phyloP scores from a whole-genome alignment of 371 early-diverging fungal species.

The Rhizomucor miehei region DNA sequence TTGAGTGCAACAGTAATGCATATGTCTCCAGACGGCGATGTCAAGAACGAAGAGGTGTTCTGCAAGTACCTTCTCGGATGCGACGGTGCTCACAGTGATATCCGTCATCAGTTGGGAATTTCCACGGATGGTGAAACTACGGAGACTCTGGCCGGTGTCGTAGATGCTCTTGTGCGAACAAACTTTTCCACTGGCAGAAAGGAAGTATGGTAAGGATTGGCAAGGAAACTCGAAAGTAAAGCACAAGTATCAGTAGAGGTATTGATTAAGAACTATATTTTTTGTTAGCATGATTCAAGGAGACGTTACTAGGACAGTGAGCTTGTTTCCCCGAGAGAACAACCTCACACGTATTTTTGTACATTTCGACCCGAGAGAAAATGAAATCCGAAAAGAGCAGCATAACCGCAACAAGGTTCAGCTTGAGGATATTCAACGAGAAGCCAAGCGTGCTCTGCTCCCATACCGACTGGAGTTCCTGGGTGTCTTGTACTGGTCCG shows the following conservation, averaged over 20 bases:
- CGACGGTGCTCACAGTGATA: constrained; percentile 48
- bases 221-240: neutral
- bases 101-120: constrained; percentile 33
- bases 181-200: constrained; percentile 35
- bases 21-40: constrained; percentile 20
- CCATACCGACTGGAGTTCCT: constrained; percentile 46
- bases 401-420: constrained; percentile 47
- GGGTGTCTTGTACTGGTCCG: constrained; percentile 45
- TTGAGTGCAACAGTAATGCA: constrained; percentile 36
- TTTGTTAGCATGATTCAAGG: constrained; percentile 33
- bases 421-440: constrained; percentile 44
- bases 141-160: constrained; percentile 41
- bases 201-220: constrained; percentile 42
- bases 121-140: constrained; percentile 37
- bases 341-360: constrained; percentile 45
- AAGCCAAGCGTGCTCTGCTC: constrained; percentile 41
- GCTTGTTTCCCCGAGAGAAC: constrained; percentile 45
- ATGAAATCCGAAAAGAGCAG: constrained; percentile 35
- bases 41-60: constrained; percentile 25
- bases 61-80: constrained; percentile 43
- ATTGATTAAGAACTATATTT: neutral
- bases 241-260: neutral
- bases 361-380: constrained; percentile 39
- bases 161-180: constrained; percentile 46
- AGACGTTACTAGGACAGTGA: constrained; percentile 33